Base-by-base conservation (phyloP, 2,329 filamentous ascomycete species). In the Stachybotrys chartarum region DNA sequence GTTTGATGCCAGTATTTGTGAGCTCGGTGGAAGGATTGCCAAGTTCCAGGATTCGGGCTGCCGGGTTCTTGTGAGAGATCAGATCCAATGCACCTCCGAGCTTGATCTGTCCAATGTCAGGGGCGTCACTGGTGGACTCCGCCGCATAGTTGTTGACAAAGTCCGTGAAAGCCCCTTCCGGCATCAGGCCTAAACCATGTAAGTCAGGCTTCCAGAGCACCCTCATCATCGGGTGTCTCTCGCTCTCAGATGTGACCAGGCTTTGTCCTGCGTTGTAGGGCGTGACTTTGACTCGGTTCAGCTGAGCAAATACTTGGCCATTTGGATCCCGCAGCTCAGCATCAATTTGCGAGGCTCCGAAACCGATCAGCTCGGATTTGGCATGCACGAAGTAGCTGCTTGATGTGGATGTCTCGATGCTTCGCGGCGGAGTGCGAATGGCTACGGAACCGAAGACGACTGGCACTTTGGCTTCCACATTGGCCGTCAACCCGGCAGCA, bases 331-430 rank as follows among this genome's bases (percentile, higher is more conserved):
- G 12, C 3, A 52, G 50, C 4, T 52, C 55, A 12, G 47, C 49
- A 6, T 50, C 54, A 42, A 56, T 46, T 31, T 56, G 51, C 35
- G 52, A 54, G 10, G 56, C 52, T 30, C 56, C 52, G 54, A 57
- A 46, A 16, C 52, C 48, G 7, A 52, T 56, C 30, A 56, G 53
- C 30, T 52, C 56, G 42, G 56, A 56, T 7, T 55, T 6, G 24
- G 54, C 42, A 42, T 57, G 56, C 10, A 54, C 50, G n/a, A n/a
- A n/a, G n/a, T n/a, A n/a, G n/a, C n/a, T n/a, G n/a, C n/a, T n/a
- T n/a, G n/a, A n/a, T n/a, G n/a, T n/a, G 18, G 49, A 31, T 3
- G 14, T 31, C 8, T 30, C 49, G 7, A 7, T 6, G 7, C 11
- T 7, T 7, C 7, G 11, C 14, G 18, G 32, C 3, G 49, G 30